Conservation (phyloP, 2,329 filamentous ascomycete species). For the Botrytis galanthina region DNA sequence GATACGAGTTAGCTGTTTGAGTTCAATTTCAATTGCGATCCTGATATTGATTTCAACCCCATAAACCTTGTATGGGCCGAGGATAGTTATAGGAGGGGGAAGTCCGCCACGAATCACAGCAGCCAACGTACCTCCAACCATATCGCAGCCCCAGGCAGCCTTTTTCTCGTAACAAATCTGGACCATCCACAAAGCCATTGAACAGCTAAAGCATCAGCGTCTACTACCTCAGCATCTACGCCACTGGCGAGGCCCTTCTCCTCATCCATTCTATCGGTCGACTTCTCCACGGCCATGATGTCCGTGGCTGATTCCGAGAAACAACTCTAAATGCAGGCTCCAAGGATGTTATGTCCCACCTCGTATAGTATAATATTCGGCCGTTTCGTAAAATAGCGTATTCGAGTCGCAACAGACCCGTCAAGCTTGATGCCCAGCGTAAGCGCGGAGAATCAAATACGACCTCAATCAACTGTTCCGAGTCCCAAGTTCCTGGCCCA, state of each 20-base stretch:
- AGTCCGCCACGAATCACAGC: neutral
- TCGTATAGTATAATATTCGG: neutral
- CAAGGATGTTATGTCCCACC: neutral
- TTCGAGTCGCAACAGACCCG: neutral
- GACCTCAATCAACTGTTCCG: neutral
- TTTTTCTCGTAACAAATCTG: neutral
- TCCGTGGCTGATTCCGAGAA: neutral
- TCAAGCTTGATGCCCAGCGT: neutral
- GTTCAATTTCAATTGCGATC: slow-evolving; percentile 24
- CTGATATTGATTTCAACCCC: neutral
- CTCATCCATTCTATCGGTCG: neutral
- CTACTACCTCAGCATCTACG: neutral
- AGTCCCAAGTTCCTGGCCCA: neutral
- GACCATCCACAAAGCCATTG: slow-evolving; percentile 14
- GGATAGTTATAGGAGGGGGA: neutral
- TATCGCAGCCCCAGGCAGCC: slow-evolving; percentile 7
- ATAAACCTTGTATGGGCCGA: neutral
- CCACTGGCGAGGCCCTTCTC: slow-evolving; percentile 11
- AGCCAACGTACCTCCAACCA: slow-evolving; percentile 26
- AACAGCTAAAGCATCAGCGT: neutral
- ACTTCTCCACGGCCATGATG: slow-evolving; percentile 6
- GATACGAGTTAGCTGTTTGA: slow-evolving; percentile 9
- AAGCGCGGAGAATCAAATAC: neutral
- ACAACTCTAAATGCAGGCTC: neutral
- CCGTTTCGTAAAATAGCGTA: neutral